Evolutionary conservation across 495 filamentous ascomycete genomes (phyloP).

Genomic region (Tirmania nivea): DNA sequence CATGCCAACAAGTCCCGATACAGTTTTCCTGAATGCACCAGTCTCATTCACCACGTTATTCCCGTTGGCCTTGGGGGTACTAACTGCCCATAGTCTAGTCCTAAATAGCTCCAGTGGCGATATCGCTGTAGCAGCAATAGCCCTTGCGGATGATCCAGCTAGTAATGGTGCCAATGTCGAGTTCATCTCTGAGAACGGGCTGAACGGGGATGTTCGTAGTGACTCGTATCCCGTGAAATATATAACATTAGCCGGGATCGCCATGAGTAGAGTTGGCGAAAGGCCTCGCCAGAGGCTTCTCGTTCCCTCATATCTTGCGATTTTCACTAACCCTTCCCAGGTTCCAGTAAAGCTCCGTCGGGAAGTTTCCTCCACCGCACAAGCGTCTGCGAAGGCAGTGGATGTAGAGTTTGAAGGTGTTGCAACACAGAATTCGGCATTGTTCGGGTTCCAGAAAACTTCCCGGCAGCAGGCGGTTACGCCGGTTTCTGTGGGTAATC

Average conservation of each 20-base stretch:
- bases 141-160: constrained; percentile 55
- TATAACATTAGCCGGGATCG: constrained; percentile 86
- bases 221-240: constrained; percentile 99
- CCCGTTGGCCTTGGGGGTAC: constrained; percentile 12
- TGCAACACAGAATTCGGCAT: constrained; percentile 57
- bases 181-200: constrained; percentile 42
- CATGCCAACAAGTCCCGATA: constrained; percentile 58
- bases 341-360: constrained; percentile 72
- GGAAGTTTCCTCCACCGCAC: constrained; percentile 69
- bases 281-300: constrained; percentile 81
- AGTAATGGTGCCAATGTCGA: constrained; percentile 47
- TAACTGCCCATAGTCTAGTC: constrained; percentile 72
- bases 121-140: constrained; percentile 60
- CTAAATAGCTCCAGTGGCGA: constrained; percentile 88
- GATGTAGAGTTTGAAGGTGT: constrained; percentile 24
- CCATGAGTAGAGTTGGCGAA: constrained; percentile 81
- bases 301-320: constrained; percentile 81
- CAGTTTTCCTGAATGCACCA: constrained; percentile 43
- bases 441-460: constrained; percentile 88
- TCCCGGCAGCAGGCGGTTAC: constrained; percentile 91
- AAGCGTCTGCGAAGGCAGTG: constrained; percentile 31
- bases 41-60: constrained; percentile 27
- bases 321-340: constrained; percentile 78
- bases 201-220: constrained; percentile 47
- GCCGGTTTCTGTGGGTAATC: constrained; percentile 41